Base-by-base conservation (phyloP, 2,329 filamentous ascomycete species). In the Byssothecium circinans region DNA sequence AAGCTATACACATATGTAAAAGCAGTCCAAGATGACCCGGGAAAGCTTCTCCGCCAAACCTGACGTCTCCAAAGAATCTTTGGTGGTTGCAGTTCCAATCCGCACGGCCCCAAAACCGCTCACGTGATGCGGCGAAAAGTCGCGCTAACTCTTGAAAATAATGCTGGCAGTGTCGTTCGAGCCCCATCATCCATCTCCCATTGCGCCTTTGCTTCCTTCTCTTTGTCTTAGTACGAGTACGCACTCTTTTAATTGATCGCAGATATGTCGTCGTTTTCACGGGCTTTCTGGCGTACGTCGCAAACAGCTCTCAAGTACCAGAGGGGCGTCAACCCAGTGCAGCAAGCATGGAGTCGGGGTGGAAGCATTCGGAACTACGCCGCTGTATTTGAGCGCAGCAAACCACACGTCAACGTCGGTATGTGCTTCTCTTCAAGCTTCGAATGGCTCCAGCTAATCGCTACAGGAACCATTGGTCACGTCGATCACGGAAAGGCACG, bases 321-420 rank as follows among this genome's bases (percentile, higher is more conserved):
- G 71, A 84, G 62, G 50, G 58, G 80, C 71, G 79, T 83, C 70
- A 92, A 88, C 77, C 89, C 91, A 43, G 79, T 96, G 62, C 88
- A 91, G 75, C 81, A 82, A 66, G 81, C 83, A 56, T 74, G 87
- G 65, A 81, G 80, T 60, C 81, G 85, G 73, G 83, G 82, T 69
- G 81, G 60, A 81, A 75, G 86, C 65, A 80, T 81, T 57, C 76
- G 82, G 71, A 77, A 76, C 62, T 81, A 85, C 70, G 83, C 83
- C 49, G 79, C 78, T 49, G 81, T 73, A 56, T 99, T 88, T 72
- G 85, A 95, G 82, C 86, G 94, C 71, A 85, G 81, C 71, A 99
- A 99, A 83, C 94, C 94, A 50, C 94, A 99, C 75, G 92, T 99
- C 60, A 99, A 99, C 79, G 94, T 99, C 70, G 94, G 94, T 89